Evolutionary conservation across 176 grass and related monocot genomes (phyloP).

Genomic region (Musa troglodytarum): DNA sequence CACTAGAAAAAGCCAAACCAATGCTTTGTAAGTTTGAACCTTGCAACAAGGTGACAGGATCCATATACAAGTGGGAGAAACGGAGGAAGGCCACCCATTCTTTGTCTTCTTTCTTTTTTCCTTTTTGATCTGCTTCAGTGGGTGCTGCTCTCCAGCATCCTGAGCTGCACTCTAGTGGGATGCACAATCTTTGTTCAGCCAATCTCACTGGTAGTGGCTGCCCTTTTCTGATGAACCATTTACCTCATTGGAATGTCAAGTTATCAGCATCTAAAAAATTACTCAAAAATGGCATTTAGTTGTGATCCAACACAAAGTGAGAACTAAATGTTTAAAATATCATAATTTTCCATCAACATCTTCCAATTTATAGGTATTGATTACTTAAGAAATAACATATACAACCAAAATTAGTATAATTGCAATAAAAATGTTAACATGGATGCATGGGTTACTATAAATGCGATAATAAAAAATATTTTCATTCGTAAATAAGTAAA

Average conservation of each 20-base stretch:
- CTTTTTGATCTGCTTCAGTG: background rate
- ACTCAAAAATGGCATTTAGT: too few species aligned
- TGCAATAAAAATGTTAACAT: too few species aligned
- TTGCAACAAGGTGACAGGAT: background rate
- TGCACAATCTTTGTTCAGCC: background rate
- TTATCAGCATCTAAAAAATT: background rate
- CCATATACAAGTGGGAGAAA: background rate
- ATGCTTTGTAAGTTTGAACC: background rate
- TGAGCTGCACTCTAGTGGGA: background rate
- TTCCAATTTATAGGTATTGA: too few species aligned
- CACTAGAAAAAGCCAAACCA: background rate
- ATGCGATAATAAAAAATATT: too few species aligned
- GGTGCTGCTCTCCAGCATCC: background rate
- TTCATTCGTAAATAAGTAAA: too few species aligned
- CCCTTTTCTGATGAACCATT: background rate
- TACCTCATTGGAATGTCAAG: background rate
- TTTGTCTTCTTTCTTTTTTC: background rate
- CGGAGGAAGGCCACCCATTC: background rate
- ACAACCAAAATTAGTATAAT: too few species aligned
- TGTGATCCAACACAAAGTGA: too few species aligned
- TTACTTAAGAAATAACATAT: too few species aligned
- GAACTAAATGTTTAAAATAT: too few species aligned
- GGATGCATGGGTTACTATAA: too few species aligned
- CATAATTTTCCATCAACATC: too few species aligned
- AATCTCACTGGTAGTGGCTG: background rate